These are phyloP conservation scores for Mortierella sp. DNA, from an alignment of 371 early-diverging fungal genomes.

Conservation along the genomic window DNA sequence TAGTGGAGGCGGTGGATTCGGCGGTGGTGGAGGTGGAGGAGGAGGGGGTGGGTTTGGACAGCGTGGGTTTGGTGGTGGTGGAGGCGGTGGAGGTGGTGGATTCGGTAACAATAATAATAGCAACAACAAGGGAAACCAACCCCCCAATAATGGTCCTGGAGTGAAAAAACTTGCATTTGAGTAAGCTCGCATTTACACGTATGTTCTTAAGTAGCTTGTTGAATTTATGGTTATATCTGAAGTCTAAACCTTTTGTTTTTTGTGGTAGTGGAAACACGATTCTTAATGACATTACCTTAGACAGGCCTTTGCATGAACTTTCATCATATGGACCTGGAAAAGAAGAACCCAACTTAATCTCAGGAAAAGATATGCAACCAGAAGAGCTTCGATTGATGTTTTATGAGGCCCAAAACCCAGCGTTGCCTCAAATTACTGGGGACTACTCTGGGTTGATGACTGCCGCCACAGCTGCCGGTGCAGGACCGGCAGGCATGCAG, in stretches of 20 bases:
- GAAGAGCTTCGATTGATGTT: conserved; percentile 72
- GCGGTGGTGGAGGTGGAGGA: conserved; percentile 46
- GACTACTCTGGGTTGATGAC: conserved; percentile 42
- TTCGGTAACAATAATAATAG: conserved; percentile 28
- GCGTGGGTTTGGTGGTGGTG: conserved; percentile 40
- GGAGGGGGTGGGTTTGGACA: conserved; percentile 30
- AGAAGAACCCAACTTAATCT: conserved; percentile 73
- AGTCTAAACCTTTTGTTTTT: conserved; percentile 1
- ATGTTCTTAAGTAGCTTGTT: not conserved
- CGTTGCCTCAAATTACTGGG: conserved; percentile 25
- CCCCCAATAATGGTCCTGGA: conserved; percentile 2
- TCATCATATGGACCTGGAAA: conserved; percentile 75
- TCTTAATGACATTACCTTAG: conserved; percentile 58
- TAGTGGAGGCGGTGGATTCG: conserved; percentile 33
- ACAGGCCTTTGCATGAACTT: conserved; percentile 64
- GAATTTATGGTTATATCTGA: not conserved
- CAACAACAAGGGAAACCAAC: conserved; percentile 10
- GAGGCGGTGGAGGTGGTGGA: conserved; percentile 19
- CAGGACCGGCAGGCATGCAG: conserved; percentile 36
- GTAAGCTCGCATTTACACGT: conserved; percentile 6
- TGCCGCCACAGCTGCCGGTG: conserved; percentile 27
- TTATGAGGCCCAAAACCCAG: conserved; percentile 53
- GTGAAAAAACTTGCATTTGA: conserved; percentile 45
- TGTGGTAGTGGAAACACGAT: conserved; percentile 58
- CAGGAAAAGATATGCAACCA: conserved; percentile 66